Evolutionary conservation across 2,329 filamentous ascomycete species (phyloP).

Genomic region (Chrysosporium keratinophilum): DNA sequence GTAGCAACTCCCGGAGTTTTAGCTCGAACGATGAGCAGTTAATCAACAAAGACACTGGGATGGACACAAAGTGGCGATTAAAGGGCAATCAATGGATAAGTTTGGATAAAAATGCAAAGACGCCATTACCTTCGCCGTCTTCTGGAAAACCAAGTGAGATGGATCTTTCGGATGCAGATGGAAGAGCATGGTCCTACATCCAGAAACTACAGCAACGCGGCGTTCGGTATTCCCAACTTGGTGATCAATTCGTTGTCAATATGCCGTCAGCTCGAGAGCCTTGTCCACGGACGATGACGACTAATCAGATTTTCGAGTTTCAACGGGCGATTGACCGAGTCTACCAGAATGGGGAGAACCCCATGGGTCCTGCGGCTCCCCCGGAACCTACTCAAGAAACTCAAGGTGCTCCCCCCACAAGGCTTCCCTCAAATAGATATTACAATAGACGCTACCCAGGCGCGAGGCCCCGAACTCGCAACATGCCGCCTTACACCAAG

Average conservation of each 20-base stretch:
- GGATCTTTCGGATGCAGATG: not conserved
- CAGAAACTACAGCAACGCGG: conserved; percentile 23
- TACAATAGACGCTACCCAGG: not conserved
- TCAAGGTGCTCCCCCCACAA: conserved; percentile 23
- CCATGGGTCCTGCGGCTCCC: conserved; percentile 28
- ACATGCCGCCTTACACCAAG: not conserved
- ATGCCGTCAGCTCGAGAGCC: conserved; percentile 37
- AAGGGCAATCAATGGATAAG: conserved; percentile 30
- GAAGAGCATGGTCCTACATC: conserved; percentile 13
- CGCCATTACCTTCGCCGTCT: conserved; percentile 16
- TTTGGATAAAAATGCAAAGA: conserved; percentile 21
- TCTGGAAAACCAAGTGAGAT: not conserved
- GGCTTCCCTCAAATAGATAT: conserved; percentile 12
- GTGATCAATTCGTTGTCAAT: conserved; percentile 35
- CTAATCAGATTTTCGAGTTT: conserved; percentile 31
- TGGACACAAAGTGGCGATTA: conserved; percentile 24
- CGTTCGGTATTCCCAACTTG: conserved; percentile 28
- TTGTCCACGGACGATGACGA: conserved; percentile 32
- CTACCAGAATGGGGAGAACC: conserved; percentile 23
- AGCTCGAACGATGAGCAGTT: conserved; percentile 16
- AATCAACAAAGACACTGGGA: conserved; percentile 13
- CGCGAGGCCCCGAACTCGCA: not conserved
- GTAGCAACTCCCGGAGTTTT: conserved; percentile 17
- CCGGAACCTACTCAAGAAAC: conserved; percentile 24
- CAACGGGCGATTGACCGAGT: conserved; percentile 30